Base-by-base conservation (phyloP, 2,329 filamentous ascomycete genomes). In the Botrytis byssoidea region DNA sequence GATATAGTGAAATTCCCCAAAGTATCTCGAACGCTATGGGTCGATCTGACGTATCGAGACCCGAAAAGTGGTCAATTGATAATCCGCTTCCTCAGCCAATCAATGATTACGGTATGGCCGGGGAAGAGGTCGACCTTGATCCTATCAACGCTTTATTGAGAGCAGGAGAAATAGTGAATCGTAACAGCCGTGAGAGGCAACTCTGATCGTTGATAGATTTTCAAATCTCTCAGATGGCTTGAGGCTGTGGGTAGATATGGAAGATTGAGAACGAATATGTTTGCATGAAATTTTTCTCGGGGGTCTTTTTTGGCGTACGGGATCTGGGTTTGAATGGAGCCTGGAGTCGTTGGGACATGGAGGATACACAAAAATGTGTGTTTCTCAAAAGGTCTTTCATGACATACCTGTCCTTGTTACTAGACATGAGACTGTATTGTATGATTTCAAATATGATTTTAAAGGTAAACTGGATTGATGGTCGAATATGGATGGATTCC, bases 141-240 rank as follows among this genome's bases (percentile, higher is more conserved):
- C 88, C 88, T 2, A 88, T 91, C 82, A 88, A 84, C 74, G 88
- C 88, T 10, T 81, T 91, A 18, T 79, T 90, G 2, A 84, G 84
- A 74, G 89, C 89, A 16, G 88, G 88, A 46, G 88, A 90, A 77
- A 87, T 90, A 74, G 87, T 90, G 57, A 86, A 86, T 73, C 84
- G 85, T 60, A 80, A 75, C 61, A 80, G 78, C 66, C 75, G 76
- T 73, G 72, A 73, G 29, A 66, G 59, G n/a, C 46, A 48, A 59
- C 29, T 37, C 46, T 72, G 29, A 72, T 40, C n/a, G 46, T 66
- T 35, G 29, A 12, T 32, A 25, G 14, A 12, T 57, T 42, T 20
- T 37, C 44, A 37, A 29, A 40, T 35, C 6, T 51, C 44, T n/a
- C 44, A 22, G 18, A 46, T 14, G 18, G 25, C 12, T 55, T 42